Conservation (phyloP, 441 rosid species). For the Jatropha podagrica region DNA sequence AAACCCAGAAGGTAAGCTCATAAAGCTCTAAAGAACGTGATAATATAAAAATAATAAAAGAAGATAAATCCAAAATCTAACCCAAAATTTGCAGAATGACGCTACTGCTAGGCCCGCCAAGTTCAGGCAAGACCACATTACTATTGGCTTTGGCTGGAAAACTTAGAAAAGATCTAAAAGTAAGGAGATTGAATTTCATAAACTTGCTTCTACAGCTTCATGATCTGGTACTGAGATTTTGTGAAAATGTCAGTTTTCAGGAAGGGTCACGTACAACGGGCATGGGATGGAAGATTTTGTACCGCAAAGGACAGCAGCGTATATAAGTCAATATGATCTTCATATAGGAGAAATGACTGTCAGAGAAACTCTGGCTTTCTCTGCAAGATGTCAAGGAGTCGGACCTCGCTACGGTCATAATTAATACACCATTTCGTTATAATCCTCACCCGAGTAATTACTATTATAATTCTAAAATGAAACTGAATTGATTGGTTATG, state of each 20-base stretch:
- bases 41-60: too few relatives aligned
- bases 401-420: slow-evolving; percentile 51
- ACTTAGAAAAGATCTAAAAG: slow-evolving; percentile 55
- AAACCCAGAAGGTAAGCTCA: slow-evolving; percentile 54
- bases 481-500: too few relatives aligned
- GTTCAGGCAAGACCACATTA: slow-evolving; percentile 66
- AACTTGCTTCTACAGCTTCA: neutral
- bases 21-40: too few relatives aligned
- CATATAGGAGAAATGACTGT: slow-evolving; percentile 75
- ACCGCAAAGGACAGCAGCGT: slow-evolving; percentile 63
- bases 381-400: slow-evolving; percentile 70
- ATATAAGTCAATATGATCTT: slow-evolving; percentile 63
- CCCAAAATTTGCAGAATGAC: slow-evolving; percentile 46
- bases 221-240: neutral
- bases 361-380: slow-evolving; percentile 63
- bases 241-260: slow-evolving; percentile 40
- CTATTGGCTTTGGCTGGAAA: slow-evolving; percentile 62
- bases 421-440: neutral
- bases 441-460: too few relatives aligned
- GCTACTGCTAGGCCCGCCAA: slow-evolving; percentile 63
- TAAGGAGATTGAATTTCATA: slow-evolving; percentile 20
- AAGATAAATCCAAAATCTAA: neutral
- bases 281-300: slow-evolving; percentile 64
- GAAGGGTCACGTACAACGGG: slow-evolving; percentile 60
- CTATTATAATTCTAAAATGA: too few relatives aligned